Percentiles rank a stretch among this genome's conserved stretches.
phyloP scores from a whole-genome alignment of 257 asterid genomes.

The Solanum virginianum region DNA sequence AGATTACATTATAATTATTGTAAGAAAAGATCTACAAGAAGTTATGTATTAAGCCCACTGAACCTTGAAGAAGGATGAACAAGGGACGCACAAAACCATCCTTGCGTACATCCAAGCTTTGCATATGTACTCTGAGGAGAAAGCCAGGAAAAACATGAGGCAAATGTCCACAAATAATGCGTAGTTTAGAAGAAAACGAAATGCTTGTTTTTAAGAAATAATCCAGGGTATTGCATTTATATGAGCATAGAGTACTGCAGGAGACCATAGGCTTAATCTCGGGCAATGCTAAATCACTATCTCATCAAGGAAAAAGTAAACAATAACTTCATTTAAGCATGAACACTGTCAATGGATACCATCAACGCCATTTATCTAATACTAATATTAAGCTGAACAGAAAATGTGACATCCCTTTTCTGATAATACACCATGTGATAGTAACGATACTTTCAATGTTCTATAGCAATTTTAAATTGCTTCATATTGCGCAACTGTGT shows the following conservation, averaged over 20 bases:
- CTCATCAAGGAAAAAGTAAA: neutral
- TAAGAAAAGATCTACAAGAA: neutral
- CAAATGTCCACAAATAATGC: neutral
- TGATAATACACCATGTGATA: neutral
- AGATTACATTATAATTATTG: neutral
- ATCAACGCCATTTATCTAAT: neutral
- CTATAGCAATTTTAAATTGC: neutral
- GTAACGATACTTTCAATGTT: neutral
- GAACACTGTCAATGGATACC: neutral
- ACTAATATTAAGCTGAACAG: neutral
- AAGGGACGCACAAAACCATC: conserved; percentile 81
- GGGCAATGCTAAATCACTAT: neutral
- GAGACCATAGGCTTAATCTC: neutral
- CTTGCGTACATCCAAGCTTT: conserved; percentile 78
- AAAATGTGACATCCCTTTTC: neutral
- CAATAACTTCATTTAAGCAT: neutral
- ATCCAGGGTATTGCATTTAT: neutral
- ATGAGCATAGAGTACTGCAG: neutral
- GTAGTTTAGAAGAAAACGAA: neutral
- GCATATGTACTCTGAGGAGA: conserved; percentile 58
- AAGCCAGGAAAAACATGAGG: neutral
- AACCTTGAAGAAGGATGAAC: conserved; percentile 64
- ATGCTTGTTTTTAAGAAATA: neutral
- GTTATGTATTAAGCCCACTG: neutral
- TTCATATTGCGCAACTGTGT: neutral